Percentiles rank a stretch among this genome's conserved stretches.
Evolutionary conservation across 371 early-diverging fungal genomes (phyloP).

Genomic region (Mucor saturninus): DNA sequence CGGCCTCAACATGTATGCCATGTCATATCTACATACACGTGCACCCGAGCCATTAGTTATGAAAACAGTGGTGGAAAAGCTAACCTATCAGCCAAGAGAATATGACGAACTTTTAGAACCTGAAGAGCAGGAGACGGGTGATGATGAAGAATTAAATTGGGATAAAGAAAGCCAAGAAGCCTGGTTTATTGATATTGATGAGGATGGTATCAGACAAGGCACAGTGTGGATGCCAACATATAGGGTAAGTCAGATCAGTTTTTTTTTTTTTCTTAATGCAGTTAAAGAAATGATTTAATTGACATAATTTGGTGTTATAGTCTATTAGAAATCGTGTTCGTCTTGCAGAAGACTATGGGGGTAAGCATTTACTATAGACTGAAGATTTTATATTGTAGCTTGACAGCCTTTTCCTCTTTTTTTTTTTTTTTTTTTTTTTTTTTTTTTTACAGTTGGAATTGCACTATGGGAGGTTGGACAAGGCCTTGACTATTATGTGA

Average conservation of each 20-base stretch:
- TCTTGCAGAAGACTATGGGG: constrained; percentile 59
- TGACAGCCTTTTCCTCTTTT: too few relatives aligned
- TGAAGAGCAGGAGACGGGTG: background rate
- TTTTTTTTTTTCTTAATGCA: background rate
- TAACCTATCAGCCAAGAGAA: constrained; percentile 28
- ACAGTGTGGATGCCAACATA: constrained; percentile 61
- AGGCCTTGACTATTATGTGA: constrained; percentile 69
- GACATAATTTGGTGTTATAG: constrained; percentile 21
- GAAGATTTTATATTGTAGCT: background rate
- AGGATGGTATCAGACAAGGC: constrained; percentile 36
- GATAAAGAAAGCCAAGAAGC: constrained; percentile 54
- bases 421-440: too few relatives aligned
- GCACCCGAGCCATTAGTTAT: constrained; percentile 44
- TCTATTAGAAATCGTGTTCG: constrained; percentile 53
- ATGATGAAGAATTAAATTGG: constrained; percentile 42
- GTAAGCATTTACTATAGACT: constrained; percentile 17
- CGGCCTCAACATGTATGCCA: constrained; percentile 65
- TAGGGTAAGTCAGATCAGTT: constrained; percentile 28
- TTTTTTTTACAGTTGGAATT: constrained; percentile 44
- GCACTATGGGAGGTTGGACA: constrained; percentile 75
- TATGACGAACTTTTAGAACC: constrained; percentile 22
- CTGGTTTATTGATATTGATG: constrained; percentile 43
- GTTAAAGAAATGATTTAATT: background rate
- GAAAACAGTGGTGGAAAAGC: constrained; percentile 36
- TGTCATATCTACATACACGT: constrained; percentile 40